Conservation (phyloP, 2,329 filamentous ascomycete species). For the Penicillium sp. region DNA sequence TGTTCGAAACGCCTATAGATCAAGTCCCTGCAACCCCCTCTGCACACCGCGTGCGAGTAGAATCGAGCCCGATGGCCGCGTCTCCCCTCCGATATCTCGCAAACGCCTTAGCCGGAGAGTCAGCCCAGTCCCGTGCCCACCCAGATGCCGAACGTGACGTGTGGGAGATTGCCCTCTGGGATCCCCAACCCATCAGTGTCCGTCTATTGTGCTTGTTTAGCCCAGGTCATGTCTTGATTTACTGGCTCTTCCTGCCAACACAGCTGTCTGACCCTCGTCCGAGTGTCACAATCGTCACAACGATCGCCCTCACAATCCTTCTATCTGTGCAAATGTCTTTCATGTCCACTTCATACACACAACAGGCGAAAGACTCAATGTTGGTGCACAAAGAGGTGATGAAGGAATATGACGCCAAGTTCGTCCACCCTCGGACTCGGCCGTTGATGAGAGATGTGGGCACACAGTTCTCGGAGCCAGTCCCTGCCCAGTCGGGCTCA, state of each 20-base stretch:
- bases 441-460: slow-evolving; percentile 75
- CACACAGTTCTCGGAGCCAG: slow-evolving; percentile 66
- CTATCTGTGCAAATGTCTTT: slow-evolving; percentile 76
- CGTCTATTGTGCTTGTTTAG: slow-evolving; percentile 88
- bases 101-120: slow-evolving; percentile 65
- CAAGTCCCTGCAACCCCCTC: slow-evolving; percentile 75
- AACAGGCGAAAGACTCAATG: slow-evolving; percentile 80
- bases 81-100: slow-evolving; percentile 77
- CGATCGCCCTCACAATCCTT: slow-evolving; percentile 71
- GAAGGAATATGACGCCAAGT: slow-evolving; percentile 95
- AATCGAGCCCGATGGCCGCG: slow-evolving; percentile 74
- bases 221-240: slow-evolving; percentile 87
- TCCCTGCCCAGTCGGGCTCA: slow-evolving; percentile 37
- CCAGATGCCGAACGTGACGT: slow-evolving; percentile 76
- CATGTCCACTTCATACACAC: slow-evolving; percentile 71
- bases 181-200: slow-evolving; percentile 80
- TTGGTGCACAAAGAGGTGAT: slow-evolving; percentile 90
- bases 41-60: slow-evolving; percentile 81
- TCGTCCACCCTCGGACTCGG: slow-evolving; percentile 85
- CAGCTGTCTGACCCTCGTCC: slow-evolving; percentile 73
- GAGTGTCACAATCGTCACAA: slow-evolving; percentile 81
- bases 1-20: slow-evolving; percentile 87
- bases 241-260: slow-evolving; percentile 83
- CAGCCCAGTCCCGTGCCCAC: slow-evolving; percentile 79
- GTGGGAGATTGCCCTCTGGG: slow-evolving; percentile 94